Evolutionary conservation across 2,329 filamentous ascomycete species (phyloP), one percentile per base, ranked within the genome.

Genomic region (Atkinsonella texensis): DNA sequence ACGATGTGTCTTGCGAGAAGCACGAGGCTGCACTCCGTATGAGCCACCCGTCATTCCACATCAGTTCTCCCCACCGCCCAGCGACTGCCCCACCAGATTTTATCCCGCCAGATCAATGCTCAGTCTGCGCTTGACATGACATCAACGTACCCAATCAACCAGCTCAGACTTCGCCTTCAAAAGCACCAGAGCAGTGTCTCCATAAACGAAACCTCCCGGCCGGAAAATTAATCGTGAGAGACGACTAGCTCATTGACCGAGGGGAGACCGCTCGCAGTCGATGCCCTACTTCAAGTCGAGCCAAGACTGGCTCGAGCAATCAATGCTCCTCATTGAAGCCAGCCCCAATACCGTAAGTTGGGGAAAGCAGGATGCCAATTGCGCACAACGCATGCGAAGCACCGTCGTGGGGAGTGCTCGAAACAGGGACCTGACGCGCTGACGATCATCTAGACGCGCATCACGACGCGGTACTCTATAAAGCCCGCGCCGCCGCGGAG

Each of bases 401-500:
- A n/a, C n/a, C 20, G 20, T 23, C 20, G 20, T 23, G 20, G 5
- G 20, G 5, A 23, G 5, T 23, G 20, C 20, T 23, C 20, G 20
- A 23, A 23, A 23, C 20, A 23, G 20, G 20, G 5, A 23, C 20
- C 20, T 23, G 20, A n/a, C n/a, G n/a, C n/a, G n/a, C 20, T 23
- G 20, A 23, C 20, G 20, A 23, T 4, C 2, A 23, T 4, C 2
- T 4, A 96, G 90, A 90, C 91, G 46, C 81, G 83, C 63, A 88
- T 97, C 72, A 94, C 89, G 59, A 95, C 90, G 57, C 89, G 87
- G 75, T 98, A 97, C 80, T 84, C 81, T 65, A 82, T 91, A 65
- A 71, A 74, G 35, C 72, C 75, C 41, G 64, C 68, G 40, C 65
- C 63, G 35, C 59, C 60, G 17, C 57, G 62, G 31, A 62, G 64